Conservation (phyloP, 2,329 filamentous ascomycete genomes). For the Zelopaecilomyces penicillatus region DNA sequence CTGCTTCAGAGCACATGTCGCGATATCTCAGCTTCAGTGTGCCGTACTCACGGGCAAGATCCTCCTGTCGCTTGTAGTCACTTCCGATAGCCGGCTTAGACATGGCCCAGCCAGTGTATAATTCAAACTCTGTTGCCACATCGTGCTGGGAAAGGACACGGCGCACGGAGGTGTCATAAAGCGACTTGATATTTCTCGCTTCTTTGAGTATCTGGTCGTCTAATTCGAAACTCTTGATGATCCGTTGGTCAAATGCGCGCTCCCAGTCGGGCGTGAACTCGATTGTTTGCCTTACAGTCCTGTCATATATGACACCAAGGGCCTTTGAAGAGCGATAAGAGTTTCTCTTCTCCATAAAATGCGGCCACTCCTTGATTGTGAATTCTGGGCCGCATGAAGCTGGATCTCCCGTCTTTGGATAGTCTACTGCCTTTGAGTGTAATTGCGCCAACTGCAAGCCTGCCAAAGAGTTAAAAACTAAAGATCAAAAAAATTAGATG, state of each 20-base stretch:
- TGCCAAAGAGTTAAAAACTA: slow-evolving; percentile 17
- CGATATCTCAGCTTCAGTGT: slow-evolving; percentile 62
- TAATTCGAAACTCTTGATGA: slow-evolving; percentile 55
- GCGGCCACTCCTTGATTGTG: slow-evolving; percentile 61
- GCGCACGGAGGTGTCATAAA: slow-evolving; percentile 70
- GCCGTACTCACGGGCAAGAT: slow-evolving; percentile 60
- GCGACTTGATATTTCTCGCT: slow-evolving; percentile 59
- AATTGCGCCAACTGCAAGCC: slow-evolving; percentile 64
- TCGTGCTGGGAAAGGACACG: slow-evolving; percentile 80
- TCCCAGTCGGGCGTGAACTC: slow-evolving; percentile 68
- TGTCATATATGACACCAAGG: slow-evolving; percentile 76
- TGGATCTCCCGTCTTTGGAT: slow-evolving; percentile 77
- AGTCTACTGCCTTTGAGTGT: slow-evolving; percentile 90
- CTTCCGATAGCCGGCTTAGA: slow-evolving; percentile 60
- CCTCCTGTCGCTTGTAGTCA: slow-evolving; percentile 84
- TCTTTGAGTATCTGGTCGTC: slow-evolving; percentile 45
- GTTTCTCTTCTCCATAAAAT: slow-evolving; percentile 72
- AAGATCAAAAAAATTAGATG: background rate
- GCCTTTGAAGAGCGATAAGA: slow-evolving; percentile 62
- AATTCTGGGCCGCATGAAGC: slow-evolving; percentile 58
- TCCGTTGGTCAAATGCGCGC: slow-evolving; percentile 64
- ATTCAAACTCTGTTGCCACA: slow-evolving; percentile 81
- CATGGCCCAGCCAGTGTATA: slow-evolving; percentile 81
- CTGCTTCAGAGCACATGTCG: slow-evolving; percentile 54
- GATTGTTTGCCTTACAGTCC: slow-evolving; percentile 46